Percentiles rank a stretch among this genome's conserved stretches.
Conservation (phyloP, 2,329 filamentous ascomycete species). For the Sporothrix protearum region DNA sequence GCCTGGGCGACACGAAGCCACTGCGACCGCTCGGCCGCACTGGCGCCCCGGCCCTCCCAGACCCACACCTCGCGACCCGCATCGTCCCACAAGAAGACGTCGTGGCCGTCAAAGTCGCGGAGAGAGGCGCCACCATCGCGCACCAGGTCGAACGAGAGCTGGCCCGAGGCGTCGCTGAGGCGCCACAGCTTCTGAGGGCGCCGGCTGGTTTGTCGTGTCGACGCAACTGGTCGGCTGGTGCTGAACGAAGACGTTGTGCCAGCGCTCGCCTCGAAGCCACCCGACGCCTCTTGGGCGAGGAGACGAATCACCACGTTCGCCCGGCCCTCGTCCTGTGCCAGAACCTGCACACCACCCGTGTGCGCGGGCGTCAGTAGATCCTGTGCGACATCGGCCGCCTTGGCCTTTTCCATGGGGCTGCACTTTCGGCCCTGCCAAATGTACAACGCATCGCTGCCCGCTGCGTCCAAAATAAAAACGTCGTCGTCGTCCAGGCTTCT, state of each 20-base stretch:
- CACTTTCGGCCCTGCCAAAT: constrained; percentile 65
- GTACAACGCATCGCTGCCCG: constrained; percentile 56
- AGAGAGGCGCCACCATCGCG: constrained; percentile 41
- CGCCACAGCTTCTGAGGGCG: constrained; percentile 48
- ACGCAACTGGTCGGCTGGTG: constrained; percentile 18
- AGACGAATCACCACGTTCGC: constrained; percentile 54
- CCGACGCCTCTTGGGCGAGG: constrained; percentile 39
- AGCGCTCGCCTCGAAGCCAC: constrained; percentile 36
- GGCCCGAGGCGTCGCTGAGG: constrained; percentile 59
- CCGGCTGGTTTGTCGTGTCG: neutral
- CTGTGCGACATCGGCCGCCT: constrained; percentile 64
- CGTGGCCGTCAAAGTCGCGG: constrained; percentile 53
- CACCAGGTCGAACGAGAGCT: constrained; percentile 55
- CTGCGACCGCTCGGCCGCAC: constrained; percentile 53
- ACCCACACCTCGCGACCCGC: constrained; percentile 59
- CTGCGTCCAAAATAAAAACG: constrained; percentile 62
- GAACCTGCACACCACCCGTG: constrained; percentile 61
- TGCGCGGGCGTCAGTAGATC: constrained; percentile 59
- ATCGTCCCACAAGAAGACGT: constrained; percentile 62
- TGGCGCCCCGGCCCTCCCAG: constrained; percentile 61
- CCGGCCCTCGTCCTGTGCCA: constrained; percentile 58
- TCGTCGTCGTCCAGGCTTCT: constrained; percentile 61
- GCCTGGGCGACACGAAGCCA: constrained; percentile 60
- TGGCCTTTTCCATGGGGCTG: constrained; percentile 66
- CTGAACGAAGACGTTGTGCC: neutral